phyloP scores from a whole-genome alignment of 2,329 filamentous ascomycete species.

The Meredithiella fracta region DNA sequence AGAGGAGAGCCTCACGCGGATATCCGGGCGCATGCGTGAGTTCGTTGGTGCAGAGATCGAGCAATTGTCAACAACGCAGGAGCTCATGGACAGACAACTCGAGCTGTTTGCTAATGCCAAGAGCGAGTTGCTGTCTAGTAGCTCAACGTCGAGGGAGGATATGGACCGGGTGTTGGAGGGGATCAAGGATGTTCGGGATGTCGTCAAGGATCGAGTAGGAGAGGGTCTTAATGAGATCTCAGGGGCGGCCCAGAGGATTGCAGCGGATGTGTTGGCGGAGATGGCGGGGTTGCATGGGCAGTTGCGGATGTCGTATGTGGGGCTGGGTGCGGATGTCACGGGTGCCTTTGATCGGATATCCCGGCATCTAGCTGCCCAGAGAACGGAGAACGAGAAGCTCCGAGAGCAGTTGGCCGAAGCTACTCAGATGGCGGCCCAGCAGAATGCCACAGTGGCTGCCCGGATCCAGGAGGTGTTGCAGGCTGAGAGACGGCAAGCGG shows the following conservation, averaged over 20 bases:
- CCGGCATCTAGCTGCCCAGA: constrained; percentile 41
- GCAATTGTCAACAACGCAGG: constrained; percentile 52
- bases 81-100: constrained; percentile 53
- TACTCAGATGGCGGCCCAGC: constrained; percentile 37
- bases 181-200: constrained; percentile 56
- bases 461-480: constrained; percentile 54
- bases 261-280: constrained; percentile 12
- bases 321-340: constrained; percentile 74
- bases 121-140: constrained; percentile 50
- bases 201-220: constrained; percentile 44
- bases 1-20: constrained; percentile 46
- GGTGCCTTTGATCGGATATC: constrained; percentile 66
- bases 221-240: constrained; percentile 11
- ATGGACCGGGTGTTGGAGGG: constrained; percentile 81
- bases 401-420: constrained; percentile 9
- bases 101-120: constrained; percentile 51
- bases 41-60: constrained; percentile 41
- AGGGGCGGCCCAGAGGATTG: constrained; percentile 6
- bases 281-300: constrained; percentile 21
- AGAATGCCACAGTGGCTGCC: constrained; percentile 47
- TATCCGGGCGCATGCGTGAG: constrained; percentile 54
- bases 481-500: constrained; percentile 53
- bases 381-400: constrained; percentile 9
- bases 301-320: constrained; percentile 70
- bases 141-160: constrained; percentile 55